Evolutionary conservation across 1,139 yeast genomes (phyloP).

Genomic region (Waltiozyma solani): DNA sequence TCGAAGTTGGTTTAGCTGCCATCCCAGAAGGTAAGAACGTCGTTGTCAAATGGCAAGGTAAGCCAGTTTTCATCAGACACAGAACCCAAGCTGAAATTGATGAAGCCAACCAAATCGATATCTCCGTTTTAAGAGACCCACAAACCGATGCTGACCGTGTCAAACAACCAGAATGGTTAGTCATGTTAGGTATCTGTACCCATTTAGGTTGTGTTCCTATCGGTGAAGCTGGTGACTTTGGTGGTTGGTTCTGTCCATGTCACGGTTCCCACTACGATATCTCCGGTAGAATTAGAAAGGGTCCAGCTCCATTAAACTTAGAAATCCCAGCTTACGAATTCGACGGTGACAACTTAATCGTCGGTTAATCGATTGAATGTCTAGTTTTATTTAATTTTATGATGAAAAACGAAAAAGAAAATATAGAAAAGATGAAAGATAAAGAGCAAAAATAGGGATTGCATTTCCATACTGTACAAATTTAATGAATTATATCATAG

Average conservation of each 20-base stretch:
- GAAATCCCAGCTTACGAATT: constrained; percentile 92
- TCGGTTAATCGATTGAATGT: constrained; percentile 43
- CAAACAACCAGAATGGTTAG: constrained; percentile 94
- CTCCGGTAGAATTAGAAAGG: constrained; percentile 99
- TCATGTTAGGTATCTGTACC: constrained; percentile 99
- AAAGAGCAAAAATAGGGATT: constrained; percentile 3
- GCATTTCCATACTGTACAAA: background rate
- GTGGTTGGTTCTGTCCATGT: constrained; percentile 99
- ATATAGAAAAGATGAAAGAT: background rate
- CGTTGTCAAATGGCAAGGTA: constrained; percentile 99
- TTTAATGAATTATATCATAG: background rate
- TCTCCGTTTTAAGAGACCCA: constrained; percentile 82
- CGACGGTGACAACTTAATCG: constrained; percentile 73
- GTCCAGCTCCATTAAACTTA: constrained; percentile 99
- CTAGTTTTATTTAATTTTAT: background rate
- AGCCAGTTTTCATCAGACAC: constrained; percentile 99
- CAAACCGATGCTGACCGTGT: constrained; percentile 91
- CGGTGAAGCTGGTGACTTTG: constrained; percentile 99
- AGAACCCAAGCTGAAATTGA: constrained; percentile 89
- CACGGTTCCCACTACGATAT: constrained; percentile 99
- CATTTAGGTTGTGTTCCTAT: constrained; percentile 99
- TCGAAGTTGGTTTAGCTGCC: constrained; percentile 88
- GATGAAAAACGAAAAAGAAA: background rate
- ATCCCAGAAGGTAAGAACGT: constrained; percentile 98
- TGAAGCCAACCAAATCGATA: constrained; percentile 82